These are phyloP conservation scores for Pseudopyrenochaeta lycopersici DNA, from an alignment of 2,329 filamentous ascomycete genomes.

Conservation along the genomic window DNA sequence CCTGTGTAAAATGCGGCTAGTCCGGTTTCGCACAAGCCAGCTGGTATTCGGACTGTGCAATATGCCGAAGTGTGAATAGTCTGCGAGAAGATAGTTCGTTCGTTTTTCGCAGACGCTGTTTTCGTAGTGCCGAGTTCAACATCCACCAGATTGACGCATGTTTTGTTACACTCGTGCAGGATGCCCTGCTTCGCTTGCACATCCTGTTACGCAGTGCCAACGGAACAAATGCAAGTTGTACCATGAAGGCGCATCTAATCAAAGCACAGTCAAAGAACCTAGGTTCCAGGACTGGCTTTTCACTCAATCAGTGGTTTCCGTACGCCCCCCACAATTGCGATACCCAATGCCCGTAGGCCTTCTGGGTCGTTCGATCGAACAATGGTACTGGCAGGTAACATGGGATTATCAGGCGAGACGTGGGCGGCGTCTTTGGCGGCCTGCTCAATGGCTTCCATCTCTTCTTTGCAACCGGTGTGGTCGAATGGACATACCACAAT, in stretches of 20 bases:
- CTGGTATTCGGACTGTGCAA: too few species aligned
- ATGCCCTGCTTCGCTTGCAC: too few species aligned
- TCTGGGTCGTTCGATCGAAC: conserved; percentile 78
- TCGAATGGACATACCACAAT: conserved; percentile 97
- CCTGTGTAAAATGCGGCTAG: neutral
- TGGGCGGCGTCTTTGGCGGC: conserved; percentile 91
- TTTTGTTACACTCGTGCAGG: too few species aligned
- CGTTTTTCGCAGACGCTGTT: too few species aligned
- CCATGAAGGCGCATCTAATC: neutral
- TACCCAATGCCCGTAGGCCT: conserved; percentile 67
- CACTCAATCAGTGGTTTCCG: conserved; percentile 73
- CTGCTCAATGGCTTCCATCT: conserved; percentile 98
- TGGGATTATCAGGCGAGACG: conserved; percentile 88
- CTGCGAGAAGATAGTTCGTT: too few species aligned
- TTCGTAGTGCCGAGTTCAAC: too few species aligned
- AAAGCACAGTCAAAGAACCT: neutral
- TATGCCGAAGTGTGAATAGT: too few species aligned
- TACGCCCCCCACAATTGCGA: conserved; percentile 69
- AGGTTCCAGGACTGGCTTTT: conserved; percentile 33
- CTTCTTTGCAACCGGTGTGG: conserved; percentile 94
- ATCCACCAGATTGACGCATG: too few species aligned
- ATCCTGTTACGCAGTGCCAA: too few species aligned
- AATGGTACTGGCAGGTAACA: conserved; percentile 87
- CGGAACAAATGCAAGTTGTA: neutral
- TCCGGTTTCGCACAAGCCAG: too few species aligned